These are phyloP conservation scores for Selaginella moellendorffii DNA, from an alignment of 75 land plant species.

Conservation along the genomic window DNA sequence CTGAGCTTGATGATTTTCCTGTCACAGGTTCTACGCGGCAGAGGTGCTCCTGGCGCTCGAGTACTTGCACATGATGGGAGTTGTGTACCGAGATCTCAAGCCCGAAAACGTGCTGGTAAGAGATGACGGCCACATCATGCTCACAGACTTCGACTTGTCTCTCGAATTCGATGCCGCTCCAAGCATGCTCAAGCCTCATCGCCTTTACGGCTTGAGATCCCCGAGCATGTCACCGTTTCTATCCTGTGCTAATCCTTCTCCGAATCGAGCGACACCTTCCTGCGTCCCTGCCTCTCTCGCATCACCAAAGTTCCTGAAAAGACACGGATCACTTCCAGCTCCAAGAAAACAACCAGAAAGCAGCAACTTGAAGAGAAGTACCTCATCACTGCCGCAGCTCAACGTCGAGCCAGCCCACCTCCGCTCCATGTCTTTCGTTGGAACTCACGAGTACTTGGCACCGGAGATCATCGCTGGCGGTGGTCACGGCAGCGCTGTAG, in stretches of 20 bases:
- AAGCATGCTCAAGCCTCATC: not conserved
- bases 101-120: not conserved
- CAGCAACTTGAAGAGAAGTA: not conserved
- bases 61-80: not conserved
- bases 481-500: constrained; percentile 38
- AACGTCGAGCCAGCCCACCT: not conserved
- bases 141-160: not conserved
- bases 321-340: not conserved
- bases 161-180: not conserved
- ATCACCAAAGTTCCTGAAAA: not conserved
- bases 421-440: constrained; percentile 38
- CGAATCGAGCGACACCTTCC: not conserved
- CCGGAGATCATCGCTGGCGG: constrained; percentile 67
- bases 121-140: not conserved
- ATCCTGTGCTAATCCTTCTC: not conserved
- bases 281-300: too few species aligned
- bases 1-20: not conserved
- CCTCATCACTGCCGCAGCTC: not conserved
- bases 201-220: not conserved
- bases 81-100: not conserved
- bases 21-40: not conserved
- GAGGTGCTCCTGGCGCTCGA: not conserved
- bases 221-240: not conserved
- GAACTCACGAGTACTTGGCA: constrained; percentile 69
- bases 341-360: not conserved